A percentile compares a stretch with the other conserved stretches of the same genome.
Conservation (phyloP, 192 early-diverging fungal species). For the Rhizoclosmatium sp. region DNA sequence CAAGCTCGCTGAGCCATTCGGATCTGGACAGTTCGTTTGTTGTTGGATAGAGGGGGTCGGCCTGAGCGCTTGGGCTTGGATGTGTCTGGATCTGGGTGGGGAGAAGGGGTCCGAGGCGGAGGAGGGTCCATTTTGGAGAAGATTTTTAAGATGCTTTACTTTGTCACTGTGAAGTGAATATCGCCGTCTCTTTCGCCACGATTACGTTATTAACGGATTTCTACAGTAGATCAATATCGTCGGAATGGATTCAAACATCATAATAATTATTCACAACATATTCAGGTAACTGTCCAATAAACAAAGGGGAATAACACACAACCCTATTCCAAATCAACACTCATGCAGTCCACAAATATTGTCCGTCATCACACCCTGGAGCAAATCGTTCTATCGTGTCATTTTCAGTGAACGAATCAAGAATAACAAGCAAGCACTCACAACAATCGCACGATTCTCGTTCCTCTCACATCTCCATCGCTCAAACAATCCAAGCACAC, state of each 20-base stretch:
- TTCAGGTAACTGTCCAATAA: too few relatives aligned
- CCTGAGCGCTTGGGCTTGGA: background rate
- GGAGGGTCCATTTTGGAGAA: background rate
- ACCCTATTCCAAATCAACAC: background rate
- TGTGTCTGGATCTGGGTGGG: too few relatives aligned
- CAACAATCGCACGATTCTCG: background rate
- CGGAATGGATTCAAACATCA: too few relatives aligned
- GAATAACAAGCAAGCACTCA: background rate
- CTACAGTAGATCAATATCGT: background rate
- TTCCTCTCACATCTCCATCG: background rate
- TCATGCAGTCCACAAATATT: background rate
- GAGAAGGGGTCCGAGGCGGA: background rate
- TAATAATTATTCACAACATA: too few relatives aligned
- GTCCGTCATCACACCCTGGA: background rate
- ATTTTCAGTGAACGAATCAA: background rate
- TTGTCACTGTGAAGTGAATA: too few relatives aligned
- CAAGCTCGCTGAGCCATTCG: conserved; percentile 11
- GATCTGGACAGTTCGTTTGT: conserved; percentile 10
- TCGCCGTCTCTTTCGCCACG: background rate
- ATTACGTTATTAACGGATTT: background rate
- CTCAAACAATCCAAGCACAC: background rate
- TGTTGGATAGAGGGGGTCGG: background rate
- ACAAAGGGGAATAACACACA: too few relatives aligned
- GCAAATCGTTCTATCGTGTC: background rate
- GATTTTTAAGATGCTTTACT: too few relatives aligned